Evolutionary conservation across 169 alveolate genomes (phyloP).

Genomic region (Eimeria necatrix): DNA sequence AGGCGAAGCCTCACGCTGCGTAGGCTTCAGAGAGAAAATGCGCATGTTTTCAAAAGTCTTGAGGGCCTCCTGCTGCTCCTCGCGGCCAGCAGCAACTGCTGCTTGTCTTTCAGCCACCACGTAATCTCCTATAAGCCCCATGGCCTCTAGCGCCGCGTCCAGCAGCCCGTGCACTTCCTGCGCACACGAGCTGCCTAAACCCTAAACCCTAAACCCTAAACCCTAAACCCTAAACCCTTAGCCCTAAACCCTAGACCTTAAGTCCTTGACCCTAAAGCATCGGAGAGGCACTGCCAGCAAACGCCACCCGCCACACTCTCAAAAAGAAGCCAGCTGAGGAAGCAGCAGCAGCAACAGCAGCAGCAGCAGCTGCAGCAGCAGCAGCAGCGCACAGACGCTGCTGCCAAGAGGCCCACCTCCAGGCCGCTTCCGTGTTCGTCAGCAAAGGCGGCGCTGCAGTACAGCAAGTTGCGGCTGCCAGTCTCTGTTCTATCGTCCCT

Average conservation of each 20-base stretch:
- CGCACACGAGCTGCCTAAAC: background rate
- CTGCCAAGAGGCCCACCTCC: conserved; percentile 51
- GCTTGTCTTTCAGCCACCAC: conserved; percentile 63
- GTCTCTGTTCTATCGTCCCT: conserved; percentile 67
- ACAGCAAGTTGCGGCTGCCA: conserved; percentile 67
- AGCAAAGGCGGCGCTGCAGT: conserved; percentile 75
- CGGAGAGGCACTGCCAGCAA: background rate
- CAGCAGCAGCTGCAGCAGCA: conserved; percentile 7
- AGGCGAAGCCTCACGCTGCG: background rate
- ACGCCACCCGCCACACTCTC: background rate
- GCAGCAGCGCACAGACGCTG: background rate
- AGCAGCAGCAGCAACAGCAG: conserved; percentile 1
- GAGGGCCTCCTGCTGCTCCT: background rate
- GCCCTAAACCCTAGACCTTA: background rate
- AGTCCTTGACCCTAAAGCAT: background rate
- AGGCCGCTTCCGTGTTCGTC: conserved; percentile 60
- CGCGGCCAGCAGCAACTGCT: conserved; percentile 31
- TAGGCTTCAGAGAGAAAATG: background rate
- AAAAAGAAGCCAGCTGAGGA: background rate
- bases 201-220: background rate
- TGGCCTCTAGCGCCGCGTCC: conserved; percentile 63
- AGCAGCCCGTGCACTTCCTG: conserved; percentile 81
- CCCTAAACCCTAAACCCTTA: background rate
- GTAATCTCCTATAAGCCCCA: conserved; percentile 71
- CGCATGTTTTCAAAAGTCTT: background rate